Percentiles rank a stretch among this genome's conserved stretches.
phyloP scores from a whole-genome alignment of 139 green algal species.

The Chlamydomonas incerta region DNA sequence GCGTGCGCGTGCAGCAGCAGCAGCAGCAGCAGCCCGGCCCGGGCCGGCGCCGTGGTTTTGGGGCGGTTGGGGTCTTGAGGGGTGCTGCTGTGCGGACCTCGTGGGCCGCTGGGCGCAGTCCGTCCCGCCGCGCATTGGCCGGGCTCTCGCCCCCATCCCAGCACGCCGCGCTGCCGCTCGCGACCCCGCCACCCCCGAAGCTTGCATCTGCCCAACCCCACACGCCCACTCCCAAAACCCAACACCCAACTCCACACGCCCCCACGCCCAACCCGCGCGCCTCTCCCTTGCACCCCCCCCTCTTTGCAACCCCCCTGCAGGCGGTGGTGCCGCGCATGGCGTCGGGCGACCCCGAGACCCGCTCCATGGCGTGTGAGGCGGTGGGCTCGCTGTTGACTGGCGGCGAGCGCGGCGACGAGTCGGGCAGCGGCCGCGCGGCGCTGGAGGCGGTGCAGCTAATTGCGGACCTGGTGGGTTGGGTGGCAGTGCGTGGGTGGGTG shows the following conservation, averaged over 20 bases:
- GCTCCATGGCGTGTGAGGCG: constrained; percentile 47
- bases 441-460: constrained; percentile 88
- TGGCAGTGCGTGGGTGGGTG: neutral
- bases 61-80: neutral
- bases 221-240: no score
- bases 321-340: constrained; percentile 82
- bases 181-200: no score
- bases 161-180: no score
- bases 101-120: no score
- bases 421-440: constrained; percentile 40
- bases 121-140: no score
- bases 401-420: constrained; percentile 10
- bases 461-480: constrained; percentile 84
- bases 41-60: no score
- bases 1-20: no score
- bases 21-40: no score
- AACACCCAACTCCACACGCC: no score
- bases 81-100: neutral
- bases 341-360: constrained; percentile 56
- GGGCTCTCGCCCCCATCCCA: no score
- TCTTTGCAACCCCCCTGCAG: constrained; percentile 3
- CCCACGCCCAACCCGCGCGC: no score
- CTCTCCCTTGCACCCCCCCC: neutral
- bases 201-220: no score
- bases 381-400: constrained; percentile 54